These are phyloP conservation scores for Botrytis tulipae DNA, from an alignment of 2,329 filamentous ascomycete species.

Conservation along the genomic window DNA sequence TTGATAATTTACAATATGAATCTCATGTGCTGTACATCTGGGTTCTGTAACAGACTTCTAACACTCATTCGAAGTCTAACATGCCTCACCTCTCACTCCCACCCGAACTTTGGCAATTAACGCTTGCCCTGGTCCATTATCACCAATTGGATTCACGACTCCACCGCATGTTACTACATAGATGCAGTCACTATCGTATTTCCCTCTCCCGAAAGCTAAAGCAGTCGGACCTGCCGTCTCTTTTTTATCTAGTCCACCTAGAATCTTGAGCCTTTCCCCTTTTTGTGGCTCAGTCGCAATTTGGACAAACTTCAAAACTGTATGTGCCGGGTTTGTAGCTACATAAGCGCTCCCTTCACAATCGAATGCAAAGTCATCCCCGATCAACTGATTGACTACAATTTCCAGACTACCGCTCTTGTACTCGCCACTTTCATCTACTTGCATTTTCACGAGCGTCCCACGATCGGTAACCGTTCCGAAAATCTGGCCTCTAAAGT, in stretches of 20 bases:
- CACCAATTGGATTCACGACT: not conserved
- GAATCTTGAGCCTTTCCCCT: not conserved
- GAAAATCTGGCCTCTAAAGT: conserved; percentile 1
- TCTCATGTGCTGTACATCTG: not conserved
- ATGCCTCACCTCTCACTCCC: conserved; percentile 9
- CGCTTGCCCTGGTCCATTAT: conserved; percentile 5
- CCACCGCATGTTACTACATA: conserved; percentile 17
- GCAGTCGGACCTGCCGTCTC: conserved; percentile 4
- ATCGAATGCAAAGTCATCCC: conserved; percentile 9
- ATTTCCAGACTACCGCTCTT: not conserved
- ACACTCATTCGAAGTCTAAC: not conserved
- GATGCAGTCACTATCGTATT: not conserved
- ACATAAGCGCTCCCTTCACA: conserved; percentile 2
- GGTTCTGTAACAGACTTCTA: not conserved
- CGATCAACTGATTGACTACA: not conserved
- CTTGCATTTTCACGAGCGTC: conserved; percentile 1
- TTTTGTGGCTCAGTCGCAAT: not conserved
- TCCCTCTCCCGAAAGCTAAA: conserved; percentile 1
- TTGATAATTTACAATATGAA: not conserved
- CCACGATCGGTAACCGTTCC: not conserved
- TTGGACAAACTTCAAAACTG: not conserved
- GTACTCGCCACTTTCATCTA: not conserved
- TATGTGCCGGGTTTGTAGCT: not conserved
- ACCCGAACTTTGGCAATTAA: not conserved
- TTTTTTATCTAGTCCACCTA: conserved; percentile 3